A percentile compares a stretch with the other conserved stretches of the same genome.
phyloP scores from a whole-genome alignment of 192 early-diverging fungal species.

The Coemansia sp. region DNA sequence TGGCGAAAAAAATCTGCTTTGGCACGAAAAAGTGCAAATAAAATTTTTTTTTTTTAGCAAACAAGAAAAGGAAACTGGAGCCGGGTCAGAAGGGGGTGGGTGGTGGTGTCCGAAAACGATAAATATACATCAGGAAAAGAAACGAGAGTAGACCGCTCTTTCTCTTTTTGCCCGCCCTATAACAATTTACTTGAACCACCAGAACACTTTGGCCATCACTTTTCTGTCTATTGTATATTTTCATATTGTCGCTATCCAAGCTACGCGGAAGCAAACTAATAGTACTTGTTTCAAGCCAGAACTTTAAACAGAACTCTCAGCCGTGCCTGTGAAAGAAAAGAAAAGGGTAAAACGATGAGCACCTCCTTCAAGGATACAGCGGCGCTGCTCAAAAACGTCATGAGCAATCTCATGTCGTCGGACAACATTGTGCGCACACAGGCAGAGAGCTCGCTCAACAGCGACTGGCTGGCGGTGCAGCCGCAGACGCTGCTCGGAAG shows the following conservation, averaged over 20 bases:
- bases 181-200: neutral
- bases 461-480: conserved; percentile 62
- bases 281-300: neutral
- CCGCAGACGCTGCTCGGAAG: conserved; percentile 63
- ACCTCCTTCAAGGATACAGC: conserved; percentile 51
- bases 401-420: conserved; percentile 56
- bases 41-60: neutral
- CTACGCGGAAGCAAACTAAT: neutral
- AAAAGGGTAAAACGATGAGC: conserved; percentile 12
- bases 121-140: neutral
- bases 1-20: neutral
- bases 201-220: neutral
- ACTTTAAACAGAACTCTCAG: neutral
- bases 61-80: neutral
- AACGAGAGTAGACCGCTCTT: neutral
- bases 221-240: conserved; percentile 11
- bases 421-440: conserved; percentile 65
- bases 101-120: neutral
- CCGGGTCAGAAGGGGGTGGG: neutral
- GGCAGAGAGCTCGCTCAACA: conserved; percentile 66
- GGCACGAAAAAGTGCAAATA: neutral
- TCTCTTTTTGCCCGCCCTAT: neutral
- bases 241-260: neutral
- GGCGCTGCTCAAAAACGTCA: conserved; percentile 41
- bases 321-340: conserved; percentile 4